Evolutionary conservation across 2,329 filamentous ascomycete genomes (phyloP).

Genomic region (Aspergillus sp.): DNA sequence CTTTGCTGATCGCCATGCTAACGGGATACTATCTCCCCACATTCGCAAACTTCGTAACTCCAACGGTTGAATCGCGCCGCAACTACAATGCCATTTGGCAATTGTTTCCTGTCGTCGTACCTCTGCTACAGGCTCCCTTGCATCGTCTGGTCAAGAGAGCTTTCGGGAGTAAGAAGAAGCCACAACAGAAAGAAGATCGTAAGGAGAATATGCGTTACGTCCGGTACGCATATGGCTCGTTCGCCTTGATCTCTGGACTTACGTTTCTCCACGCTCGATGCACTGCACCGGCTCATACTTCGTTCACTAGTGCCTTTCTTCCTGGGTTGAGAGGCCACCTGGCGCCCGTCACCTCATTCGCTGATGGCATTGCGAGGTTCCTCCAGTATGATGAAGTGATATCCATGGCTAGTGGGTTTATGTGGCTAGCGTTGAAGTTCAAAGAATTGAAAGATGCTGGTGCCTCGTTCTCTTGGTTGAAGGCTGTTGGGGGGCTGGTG

Average conservation of each 20-base stretch:
- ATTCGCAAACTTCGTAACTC: background rate
- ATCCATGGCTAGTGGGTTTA: constrained; percentile 1
- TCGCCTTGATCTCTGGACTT: constrained; percentile 7
- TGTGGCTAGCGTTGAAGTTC: constrained; percentile 7
- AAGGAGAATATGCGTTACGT: background rate
- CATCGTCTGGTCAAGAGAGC: background rate
- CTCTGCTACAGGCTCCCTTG: constrained; percentile 3
- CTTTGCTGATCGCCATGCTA: background rate
- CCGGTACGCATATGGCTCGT: background rate
- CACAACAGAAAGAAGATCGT: background rate
- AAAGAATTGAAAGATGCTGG: constrained; percentile 6
- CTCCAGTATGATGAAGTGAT: constrained; percentile 11
- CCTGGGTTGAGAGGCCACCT: background rate
- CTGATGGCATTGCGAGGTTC: constrained; percentile 7
- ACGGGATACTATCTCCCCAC: constrained; percentile 10
- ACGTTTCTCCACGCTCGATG: background rate
- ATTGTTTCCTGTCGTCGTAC: constrained; percentile 6
- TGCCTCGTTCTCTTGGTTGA: background rate
- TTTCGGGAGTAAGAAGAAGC: background rate
- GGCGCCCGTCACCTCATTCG: background rate
- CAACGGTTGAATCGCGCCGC: background rate
- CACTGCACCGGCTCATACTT: background rate
- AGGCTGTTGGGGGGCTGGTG: background rate
- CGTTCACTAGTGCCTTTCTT: background rate
- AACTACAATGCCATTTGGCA: constrained; percentile 11